phyloP scores from a whole-genome alignment of 2,329 filamentous ascomycete genomes.

The Trichoderma hamatum region DNA sequence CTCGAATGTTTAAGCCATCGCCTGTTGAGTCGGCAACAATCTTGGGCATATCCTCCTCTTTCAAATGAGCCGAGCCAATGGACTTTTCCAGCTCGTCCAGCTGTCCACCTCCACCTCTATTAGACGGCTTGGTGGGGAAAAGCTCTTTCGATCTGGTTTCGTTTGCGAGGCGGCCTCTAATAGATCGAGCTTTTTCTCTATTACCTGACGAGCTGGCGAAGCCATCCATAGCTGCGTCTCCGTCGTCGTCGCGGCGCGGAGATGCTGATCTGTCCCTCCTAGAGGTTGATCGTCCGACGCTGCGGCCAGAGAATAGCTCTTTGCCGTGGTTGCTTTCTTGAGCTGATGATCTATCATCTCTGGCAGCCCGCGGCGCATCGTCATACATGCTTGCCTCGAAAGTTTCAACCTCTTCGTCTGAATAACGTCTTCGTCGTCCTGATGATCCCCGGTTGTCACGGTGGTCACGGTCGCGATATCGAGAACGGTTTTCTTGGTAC shows the following conservation, averaged over 20 bases:
- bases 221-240: slow-evolving; percentile 45
- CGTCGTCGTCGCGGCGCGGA: slow-evolving; percentile 49
- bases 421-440: slow-evolving; percentile 42
- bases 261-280: slow-evolving; percentile 53
- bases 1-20: slow-evolving; percentile 62
- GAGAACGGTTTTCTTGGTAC: slow-evolving; percentile 59
- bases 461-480: slow-evolving; percentile 57
- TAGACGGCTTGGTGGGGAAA: slow-evolving; percentile 42
- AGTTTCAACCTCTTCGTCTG: slow-evolving; percentile 54
- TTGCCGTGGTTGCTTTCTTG: slow-evolving; percentile 51
- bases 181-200: slow-evolving; percentile 39
- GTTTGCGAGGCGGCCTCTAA: slow-evolving; percentile 40
- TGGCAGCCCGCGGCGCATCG: slow-evolving; percentile 54
- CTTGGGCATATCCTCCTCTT: slow-evolving; percentile 50
- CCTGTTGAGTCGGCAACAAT: slow-evolving; percentile 58
- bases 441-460: slow-evolving; percentile 35
- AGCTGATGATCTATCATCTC: slow-evolving; percentile 36
- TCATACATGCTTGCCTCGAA: slow-evolving; percentile 85
- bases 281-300: slow-evolving; percentile 37
- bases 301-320: slow-evolving; percentile 63
- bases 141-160: slow-evolving; percentile 44
- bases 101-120: slow-evolving; percentile 36
- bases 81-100: slow-evolving; percentile 45
- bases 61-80: slow-evolving; percentile 44
- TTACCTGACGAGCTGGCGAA: slow-evolving; percentile 41